Base-by-base conservation (phyloP, 2,329 filamentous ascomycete species). In the Scortechinia acanthostroma region DNA sequence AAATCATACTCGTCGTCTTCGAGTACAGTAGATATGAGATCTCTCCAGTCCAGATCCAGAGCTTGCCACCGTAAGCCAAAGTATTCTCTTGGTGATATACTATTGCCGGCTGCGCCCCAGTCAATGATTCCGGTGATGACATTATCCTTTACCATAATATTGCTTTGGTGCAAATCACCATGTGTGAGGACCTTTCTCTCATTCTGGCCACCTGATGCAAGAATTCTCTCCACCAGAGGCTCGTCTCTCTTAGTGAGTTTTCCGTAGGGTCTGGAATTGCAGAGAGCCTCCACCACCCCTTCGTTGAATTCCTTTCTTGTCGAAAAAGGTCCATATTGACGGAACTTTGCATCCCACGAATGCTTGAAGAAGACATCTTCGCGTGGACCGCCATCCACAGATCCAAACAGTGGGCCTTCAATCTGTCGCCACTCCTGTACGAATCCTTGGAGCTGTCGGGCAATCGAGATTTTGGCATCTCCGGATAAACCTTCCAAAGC, bases 241-340 rank as follows among this genome's bases (percentile, higher is more conserved):
- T 30, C 25, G n/a, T 30, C 25, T n/a, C n/a, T n/a, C n/a, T 30
- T 30, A n/a, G 25, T 30, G 25, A n/a, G 25, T 10, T 30, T 30
- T n/a, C 25, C 25, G 14, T 49, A 46, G 5, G 51, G 50, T 44
- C 52, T 50, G 15, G 52, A 49, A 19, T 47, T 43, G 40, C 49
- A 43, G 5, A 56, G 46, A 21, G 53, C 51, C 46, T 55, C 47
- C 4, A 54, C 49, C 21, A 52, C 45, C 5, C 49, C 53, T 25
- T 46, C 14, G 37, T 53, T 50, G 22, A 48, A 52, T 43, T 47
- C 44, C 21, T 48, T 47, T 28, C 43, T 44, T 6, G 51, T 49
- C 4, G 33, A 25, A 22, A 51, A 53, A 21, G 49, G 50, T 17
- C 51, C 54, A 47, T 53, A 52, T 15, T 42, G 43, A 46, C 42